Evolutionary conservation across 2,329 filamentous ascomycete genomes (phyloP).

Genomic region (Didymella lethalis): DNA sequence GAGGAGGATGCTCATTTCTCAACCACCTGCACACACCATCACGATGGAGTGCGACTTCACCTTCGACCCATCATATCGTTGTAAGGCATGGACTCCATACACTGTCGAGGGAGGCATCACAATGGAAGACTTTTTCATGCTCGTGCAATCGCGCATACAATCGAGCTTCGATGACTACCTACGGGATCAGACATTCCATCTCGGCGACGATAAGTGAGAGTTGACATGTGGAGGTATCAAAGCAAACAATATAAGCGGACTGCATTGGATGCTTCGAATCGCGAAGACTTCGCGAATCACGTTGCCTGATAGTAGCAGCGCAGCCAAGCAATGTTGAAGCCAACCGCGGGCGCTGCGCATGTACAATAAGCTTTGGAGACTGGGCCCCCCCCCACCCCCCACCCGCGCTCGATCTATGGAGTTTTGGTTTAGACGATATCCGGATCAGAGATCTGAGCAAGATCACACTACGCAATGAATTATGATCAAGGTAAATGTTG

Average conservation of each 20-base stretch:
- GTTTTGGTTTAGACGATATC: background rate
- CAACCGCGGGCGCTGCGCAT: background rate
- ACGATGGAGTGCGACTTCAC: slow-evolving; percentile 24
- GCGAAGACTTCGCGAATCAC: background rate
- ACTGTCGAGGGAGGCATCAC: slow-evolving; percentile 20
- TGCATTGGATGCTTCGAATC: background rate
- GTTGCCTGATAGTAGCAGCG: background rate
- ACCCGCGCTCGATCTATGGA: too few relatives aligned
- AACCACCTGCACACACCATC: slow-evolving; percentile 19
- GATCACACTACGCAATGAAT: slow-evolving; percentile 1
- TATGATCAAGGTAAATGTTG: background rate
- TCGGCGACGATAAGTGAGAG: slow-evolving; percentile 7
- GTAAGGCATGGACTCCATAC: slow-evolving; percentile 22
- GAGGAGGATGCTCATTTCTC: slow-evolving; percentile 20
- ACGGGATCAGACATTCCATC: slow-evolving; percentile 10
- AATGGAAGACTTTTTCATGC: slow-evolving; percentile 19
- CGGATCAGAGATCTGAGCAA: background rate
- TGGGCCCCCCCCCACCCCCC: too few relatives aligned
- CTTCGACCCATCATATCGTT: slow-evolving; percentile 21
- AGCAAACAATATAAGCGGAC: background rate
- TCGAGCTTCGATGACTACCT: slow-evolving; percentile 18
- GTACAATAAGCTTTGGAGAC: background rate
- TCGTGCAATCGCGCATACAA: slow-evolving; percentile 20
- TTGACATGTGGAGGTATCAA: background rate
- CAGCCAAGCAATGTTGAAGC: background rate